Base-by-base conservation (phyloP, 2,329 filamentous ascomycete genomes). In the Pseudonectria foliicola region DNA sequence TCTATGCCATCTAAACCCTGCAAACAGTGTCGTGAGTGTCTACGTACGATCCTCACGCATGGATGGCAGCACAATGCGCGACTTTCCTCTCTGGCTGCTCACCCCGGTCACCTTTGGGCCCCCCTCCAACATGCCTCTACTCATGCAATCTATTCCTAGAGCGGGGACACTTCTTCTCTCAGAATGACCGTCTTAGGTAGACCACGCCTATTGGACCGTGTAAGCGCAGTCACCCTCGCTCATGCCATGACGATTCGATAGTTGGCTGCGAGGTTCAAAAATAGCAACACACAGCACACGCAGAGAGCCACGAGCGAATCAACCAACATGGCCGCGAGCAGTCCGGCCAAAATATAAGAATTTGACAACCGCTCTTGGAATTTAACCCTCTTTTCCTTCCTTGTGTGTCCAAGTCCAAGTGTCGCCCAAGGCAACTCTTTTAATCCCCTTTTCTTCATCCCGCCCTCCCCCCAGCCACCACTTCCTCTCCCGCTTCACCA, bases 261-360 rank as follows among this genome's bases (percentile, higher is more conserved):
- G 35, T 42, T 37, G 43, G 38, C 39, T 48, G 46, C 44, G 46
- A 49, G 51, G 51, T 57, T 48, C 57, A 61, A 61, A 60, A 61
- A 61, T 61, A 61, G 59, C 48, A 60, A 60, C 55, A 58, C 13
- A 35, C 25, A 13, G 25, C 18, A 13, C 30, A 33, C 37, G 38
- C 43, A 37, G 42, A 40, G 46, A 50, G 38, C 44, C 42, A 50
- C 42, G 40, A 51, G 45, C 43, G 48, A 50, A 46, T 53, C 50
- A 50, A 46, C 40, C 40, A 40, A 39, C 46, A 45, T 45, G 67
- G 66, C 50, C 63, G 49, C 57, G 50, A 57, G 53, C 53, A 55
- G 55, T 53, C 55, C 61, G 65, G 62, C 68, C 64, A 68, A 59
- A 63, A 73, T 76, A 76, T 76, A 76, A 75, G 71, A 61, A 68